Evolutionary conservation across 257 asterid genomes (phyloP).

Genomic region (Cynanchum wilfordii): DNA sequence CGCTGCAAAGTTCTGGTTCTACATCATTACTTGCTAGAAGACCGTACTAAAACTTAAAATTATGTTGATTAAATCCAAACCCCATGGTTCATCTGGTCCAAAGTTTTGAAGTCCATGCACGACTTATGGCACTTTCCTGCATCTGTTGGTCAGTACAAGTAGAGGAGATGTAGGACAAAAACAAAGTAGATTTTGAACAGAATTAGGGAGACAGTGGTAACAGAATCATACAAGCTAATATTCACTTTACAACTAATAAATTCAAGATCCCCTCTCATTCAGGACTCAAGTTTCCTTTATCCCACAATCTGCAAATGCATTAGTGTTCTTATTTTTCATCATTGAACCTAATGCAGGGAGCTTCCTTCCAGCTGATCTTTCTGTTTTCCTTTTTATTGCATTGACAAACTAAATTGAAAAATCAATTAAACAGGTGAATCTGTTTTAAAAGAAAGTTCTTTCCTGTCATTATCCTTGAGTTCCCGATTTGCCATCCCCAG

Average conservation of each 20-base stretch:
- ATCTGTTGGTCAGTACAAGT: no score
- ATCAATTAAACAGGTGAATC: neutral
- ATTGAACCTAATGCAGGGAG: neutral
- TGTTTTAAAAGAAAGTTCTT: neutral
- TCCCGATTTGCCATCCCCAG: neutral
- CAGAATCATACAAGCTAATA: neutral
- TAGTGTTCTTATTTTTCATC: neutral
- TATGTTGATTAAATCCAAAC: neutral
- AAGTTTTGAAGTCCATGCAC: neutral
- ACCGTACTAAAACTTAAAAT: neutral
- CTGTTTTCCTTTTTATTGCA: neutral
- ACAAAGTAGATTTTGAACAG: no score
- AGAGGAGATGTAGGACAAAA: no score
- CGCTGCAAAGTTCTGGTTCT: neutral
- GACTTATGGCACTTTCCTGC: neutral
- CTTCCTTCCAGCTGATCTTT: neutral
- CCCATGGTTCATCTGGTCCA: neutral
- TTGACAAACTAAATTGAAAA: neutral
- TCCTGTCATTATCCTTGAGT: neutral
- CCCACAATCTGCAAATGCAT: neutral
- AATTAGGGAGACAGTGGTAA: neutral
- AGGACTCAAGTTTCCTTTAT: neutral
- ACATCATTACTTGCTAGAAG: neutral
- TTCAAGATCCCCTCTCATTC: neutral
- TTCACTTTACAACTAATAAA: neutral